Percentiles rank a stretch among this genome's conserved stretches.
These are phyloP conservation scores for Antrodiella citrinella DNA, from an alignment of 768 basidiomycete genomes.

Conservation along the genomic window DNA sequence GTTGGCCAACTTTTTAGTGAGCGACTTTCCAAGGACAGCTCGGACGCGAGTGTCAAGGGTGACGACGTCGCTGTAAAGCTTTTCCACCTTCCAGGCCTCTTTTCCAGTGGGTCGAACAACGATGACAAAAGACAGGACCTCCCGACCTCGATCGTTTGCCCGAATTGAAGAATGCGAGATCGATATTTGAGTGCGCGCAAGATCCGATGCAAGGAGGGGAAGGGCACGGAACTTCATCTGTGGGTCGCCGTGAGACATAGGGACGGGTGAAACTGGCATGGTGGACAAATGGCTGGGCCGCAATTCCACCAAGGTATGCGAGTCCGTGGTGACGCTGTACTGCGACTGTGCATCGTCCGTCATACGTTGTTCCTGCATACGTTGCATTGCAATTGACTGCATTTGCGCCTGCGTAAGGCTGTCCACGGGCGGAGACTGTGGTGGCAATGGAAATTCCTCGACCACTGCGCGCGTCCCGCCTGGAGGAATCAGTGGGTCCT, in stretches of 20 bases:
- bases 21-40: slow-evolving; percentile 42
- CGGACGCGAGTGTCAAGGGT: slow-evolving; percentile 77
- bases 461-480: slow-evolving; percentile 29
- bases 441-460: slow-evolving; percentile 48
- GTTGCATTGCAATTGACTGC: slow-evolving; percentile 6
- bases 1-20: slow-evolving; percentile 68
- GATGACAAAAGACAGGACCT: slow-evolving; percentile 85
- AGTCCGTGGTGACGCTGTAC: background rate
- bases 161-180: slow-evolving; percentile 81
- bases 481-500: background rate
- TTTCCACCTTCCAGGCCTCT: slow-evolving; percentile 79
- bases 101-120: slow-evolving; percentile 67
- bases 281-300: background rate
- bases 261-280: background rate
- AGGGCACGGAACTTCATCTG: slow-evolving; percentile 56
- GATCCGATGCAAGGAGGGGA: slow-evolving; percentile 61
- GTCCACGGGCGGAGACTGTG: slow-evolving; percentile 20
- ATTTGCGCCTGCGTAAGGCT: slow-evolving; percentile 7
- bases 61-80: slow-evolving; percentile 90
- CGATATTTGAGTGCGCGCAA: slow-evolving; percentile 58
- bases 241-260: slow-evolving; percentile 8
- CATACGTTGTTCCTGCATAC: background rate
- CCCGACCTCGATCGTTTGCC: slow-evolving; percentile 86
- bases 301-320: background rate
- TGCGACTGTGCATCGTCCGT: background rate